A percentile compares a stretch with the other conserved stretches of the same genome.
phyloP scores from a whole-genome alignment of 2,329 filamentous ascomycete species.

The Zarea fungicola region DNA sequence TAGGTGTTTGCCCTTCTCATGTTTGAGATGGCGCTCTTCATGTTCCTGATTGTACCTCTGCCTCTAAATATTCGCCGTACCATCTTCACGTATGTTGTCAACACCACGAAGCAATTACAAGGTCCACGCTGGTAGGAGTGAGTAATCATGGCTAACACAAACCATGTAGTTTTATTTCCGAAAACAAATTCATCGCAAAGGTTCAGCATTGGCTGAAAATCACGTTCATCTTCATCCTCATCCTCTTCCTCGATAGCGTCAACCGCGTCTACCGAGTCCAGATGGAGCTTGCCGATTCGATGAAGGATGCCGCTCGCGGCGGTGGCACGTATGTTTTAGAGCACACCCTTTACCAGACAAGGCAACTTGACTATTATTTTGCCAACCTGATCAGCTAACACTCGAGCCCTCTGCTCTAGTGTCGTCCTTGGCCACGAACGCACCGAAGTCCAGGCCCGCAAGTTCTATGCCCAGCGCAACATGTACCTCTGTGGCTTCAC shows the following conservation, averaged over 20 bases:
- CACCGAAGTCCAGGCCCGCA: constrained; percentile 97
- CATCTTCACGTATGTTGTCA: constrained; percentile 72
- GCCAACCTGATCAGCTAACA: no score
- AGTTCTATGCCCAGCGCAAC: constrained; percentile 99
- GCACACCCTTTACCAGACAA: background rate
- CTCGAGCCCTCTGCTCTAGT: no score
- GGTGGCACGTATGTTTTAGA: constrained; percentile 40
- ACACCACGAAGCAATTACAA: background rate
- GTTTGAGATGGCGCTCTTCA: constrained; percentile 76
- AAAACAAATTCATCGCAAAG: constrained; percentile 78
- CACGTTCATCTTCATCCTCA: constrained; percentile 97
- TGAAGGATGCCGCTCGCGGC: constrained; percentile 47
- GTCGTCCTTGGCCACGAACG: constrained; percentile 85
- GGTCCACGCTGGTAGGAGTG: no score
- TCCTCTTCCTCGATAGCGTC: constrained; percentile 96
- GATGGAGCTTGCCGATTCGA: constrained; percentile 71
- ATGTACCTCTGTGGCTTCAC: constrained; percentile 99
- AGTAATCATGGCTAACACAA: constrained; percentile 1
- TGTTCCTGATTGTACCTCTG: constrained; percentile 76
- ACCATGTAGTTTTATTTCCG: constrained; percentile 77
- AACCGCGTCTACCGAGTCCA: constrained; percentile 95
- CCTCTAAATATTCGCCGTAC: constrained; percentile 81
- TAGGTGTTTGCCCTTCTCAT: constrained; percentile 81
- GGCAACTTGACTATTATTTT: background rate
- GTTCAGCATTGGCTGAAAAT: constrained; percentile 98